Percentiles rank a stretch among this genome's conserved stretches.
Conservation (phyloP, 805 yeast species). For the Pichia occidentalis region DNA sequence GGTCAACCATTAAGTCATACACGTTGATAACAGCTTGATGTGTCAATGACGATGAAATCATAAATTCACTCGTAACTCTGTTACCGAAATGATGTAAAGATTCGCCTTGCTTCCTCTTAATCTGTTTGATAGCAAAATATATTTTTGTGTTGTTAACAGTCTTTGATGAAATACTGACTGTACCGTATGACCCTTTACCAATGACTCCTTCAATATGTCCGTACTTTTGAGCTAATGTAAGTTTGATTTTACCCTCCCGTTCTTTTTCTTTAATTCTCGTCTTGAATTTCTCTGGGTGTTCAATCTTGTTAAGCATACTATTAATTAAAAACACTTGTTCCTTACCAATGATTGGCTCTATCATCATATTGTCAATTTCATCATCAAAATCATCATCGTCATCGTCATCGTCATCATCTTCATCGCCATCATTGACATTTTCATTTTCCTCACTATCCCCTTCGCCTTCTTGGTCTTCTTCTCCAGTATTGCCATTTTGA, state of each 20-base stretch:
- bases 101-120: conserved; percentile 57
- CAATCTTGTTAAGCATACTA: conserved; percentile 41
- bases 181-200: conserved; percentile 44
- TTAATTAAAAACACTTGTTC: conserved; percentile 44
- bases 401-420: conserved; percentile 26
- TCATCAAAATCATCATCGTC: conserved; percentile 32
- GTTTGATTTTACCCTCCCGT: conserved; percentile 24
- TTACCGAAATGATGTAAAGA: conserved; percentile 50
- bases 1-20: conserved; percentile 71
- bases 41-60: conserved; percentile 71
- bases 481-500: conserved; percentile 20
- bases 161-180: conserved; percentile 38
- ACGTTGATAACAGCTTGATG: conserved; percentile 74
- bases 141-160: conserved; percentile 34
- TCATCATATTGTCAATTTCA: conserved; percentile 33
- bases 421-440: conserved; percentile 13
- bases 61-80: conserved; percentile 84
- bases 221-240: conserved; percentile 38
- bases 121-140: conserved; percentile 71
- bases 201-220: conserved; percentile 46
- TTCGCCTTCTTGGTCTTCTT: conserved; percentile 24
- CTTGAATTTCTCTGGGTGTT: conserved; percentile 32
- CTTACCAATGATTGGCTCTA: conserved; percentile 45
- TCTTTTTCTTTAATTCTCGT: conserved; percentile 21
- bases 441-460: conserved; percentile 14